Evolutionary conservation across 2,329 filamentous ascomycete genomes (phyloP).

Genomic region (Aulographum hederae): DNA sequence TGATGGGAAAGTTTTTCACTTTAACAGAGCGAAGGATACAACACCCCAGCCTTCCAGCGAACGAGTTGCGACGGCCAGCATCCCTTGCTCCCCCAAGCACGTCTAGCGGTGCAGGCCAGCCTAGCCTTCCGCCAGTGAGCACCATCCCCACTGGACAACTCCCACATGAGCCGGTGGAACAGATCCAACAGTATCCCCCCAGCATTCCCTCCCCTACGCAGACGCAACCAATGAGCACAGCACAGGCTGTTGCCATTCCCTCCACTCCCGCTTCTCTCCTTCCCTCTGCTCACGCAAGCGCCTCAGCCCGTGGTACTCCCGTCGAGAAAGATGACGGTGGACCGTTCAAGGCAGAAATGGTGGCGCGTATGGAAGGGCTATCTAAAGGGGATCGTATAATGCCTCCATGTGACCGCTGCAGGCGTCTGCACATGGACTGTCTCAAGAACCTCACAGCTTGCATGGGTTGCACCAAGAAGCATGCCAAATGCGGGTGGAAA

Average conservation of each 20-base stretch:
- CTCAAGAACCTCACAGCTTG: slow-evolving; percentile 76
- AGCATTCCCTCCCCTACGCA: not conserved
- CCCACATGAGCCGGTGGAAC: too few species aligned
- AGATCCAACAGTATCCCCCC: too few species aligned
- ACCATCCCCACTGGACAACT: not conserved
- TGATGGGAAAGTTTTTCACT: slow-evolving; percentile 45
- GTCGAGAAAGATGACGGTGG: slow-evolving; percentile 37
- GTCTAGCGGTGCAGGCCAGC: not conserved
- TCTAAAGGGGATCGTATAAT: slow-evolving; percentile 54
- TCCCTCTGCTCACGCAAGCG: slow-evolving; percentile 33
- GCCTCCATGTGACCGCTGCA: slow-evolving; percentile 73
- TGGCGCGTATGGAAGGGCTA: slow-evolving; percentile 57
- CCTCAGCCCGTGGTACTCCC: slow-evolving; percentile 21
- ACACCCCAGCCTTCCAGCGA: slow-evolving; percentile 12
- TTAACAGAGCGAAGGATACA: slow-evolving; percentile 30
- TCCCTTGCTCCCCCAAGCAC: not conserved
- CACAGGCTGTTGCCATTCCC: slow-evolving; percentile 9
- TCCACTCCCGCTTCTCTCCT: slow-evolving; percentile 28
- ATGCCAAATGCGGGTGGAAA: slow-evolving; percentile 76
- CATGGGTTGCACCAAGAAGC: slow-evolving; percentile 75
- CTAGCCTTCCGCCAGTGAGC: not conserved
- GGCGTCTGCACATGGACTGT: slow-evolving; percentile 63
- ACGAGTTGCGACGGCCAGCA: slow-evolving; percentile 5
- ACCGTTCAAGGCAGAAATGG: slow-evolving; percentile 46
- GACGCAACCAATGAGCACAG: not conserved